Percentiles rank a stretch among this genome's conserved stretches.
Evolutionary conservation across 331 rosid species (phyloP).

Genomic region (Rhamnella rubrinervis): DNA sequence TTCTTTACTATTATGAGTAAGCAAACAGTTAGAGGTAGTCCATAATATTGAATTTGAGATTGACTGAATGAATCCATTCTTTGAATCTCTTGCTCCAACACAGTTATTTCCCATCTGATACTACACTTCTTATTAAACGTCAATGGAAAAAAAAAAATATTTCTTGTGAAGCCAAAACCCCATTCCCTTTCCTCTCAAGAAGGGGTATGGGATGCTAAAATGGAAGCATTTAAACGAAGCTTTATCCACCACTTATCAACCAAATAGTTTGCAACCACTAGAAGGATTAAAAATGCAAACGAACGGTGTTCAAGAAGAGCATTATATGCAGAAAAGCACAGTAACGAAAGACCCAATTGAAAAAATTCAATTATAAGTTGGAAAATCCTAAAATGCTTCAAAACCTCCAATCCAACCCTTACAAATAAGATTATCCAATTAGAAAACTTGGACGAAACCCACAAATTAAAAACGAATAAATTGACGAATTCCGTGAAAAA

Average conservation of each 20-base stretch:
- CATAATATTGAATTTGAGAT: constrained; percentile 45
- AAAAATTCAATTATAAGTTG: constrained; percentile 1
- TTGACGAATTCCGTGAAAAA: constrained; percentile 18
- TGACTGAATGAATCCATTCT: constrained; percentile 29
- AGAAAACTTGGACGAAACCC: constrained; percentile 26
- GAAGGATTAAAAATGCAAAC: background rate
- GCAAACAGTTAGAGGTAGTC: constrained; percentile 27
- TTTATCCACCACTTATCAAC: background rate
- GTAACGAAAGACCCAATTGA: constrained; percentile 4
- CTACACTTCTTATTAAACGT: constrained; percentile 15
- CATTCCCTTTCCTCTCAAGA: constrained; percentile 9
- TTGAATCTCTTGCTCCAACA: constrained; percentile 41
- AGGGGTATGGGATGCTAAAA: background rate
- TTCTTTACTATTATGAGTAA: constrained; percentile 11
- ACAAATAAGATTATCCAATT: background rate
- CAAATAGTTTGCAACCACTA: background rate
- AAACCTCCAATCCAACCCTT: constrained; percentile 5
- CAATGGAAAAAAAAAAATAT: constrained; percentile 14
- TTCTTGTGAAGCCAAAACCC: constrained; percentile 18
- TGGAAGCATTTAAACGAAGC: background rate
- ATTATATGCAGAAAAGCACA: background rate
- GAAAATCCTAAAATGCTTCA: constrained; percentile 9
- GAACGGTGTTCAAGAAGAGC: background rate
- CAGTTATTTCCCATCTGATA: constrained; percentile 84
- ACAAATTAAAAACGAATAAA: constrained; percentile 9